These are phyloP conservation scores for Trichomonas tenax DNA, from an alignment of 208 protist species.

Conservation along the genomic window DNA sequence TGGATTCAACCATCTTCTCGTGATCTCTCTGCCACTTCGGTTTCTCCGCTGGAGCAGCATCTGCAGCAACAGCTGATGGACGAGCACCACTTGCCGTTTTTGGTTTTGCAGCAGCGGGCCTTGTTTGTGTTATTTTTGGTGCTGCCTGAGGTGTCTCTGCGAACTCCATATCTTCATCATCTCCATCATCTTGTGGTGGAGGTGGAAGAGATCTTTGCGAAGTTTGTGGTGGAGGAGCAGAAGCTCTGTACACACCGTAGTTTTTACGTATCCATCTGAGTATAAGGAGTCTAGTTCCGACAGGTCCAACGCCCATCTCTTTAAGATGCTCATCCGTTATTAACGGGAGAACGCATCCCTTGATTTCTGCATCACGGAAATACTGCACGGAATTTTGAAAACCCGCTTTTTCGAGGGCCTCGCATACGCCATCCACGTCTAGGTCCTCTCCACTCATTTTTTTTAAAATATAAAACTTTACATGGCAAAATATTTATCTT, in stretches of 20 bases:
- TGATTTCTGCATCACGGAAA: background rate
- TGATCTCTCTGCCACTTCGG: conserved; percentile 7
- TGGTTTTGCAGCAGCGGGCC: background rate
- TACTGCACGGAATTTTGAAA: background rate
- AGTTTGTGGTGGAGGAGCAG: background rate
- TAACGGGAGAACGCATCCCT: background rate
- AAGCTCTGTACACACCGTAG: background rate
- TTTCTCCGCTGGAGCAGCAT: background rate
- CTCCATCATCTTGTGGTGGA: background rate
- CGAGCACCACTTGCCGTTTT: background rate
- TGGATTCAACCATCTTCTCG: background rate
- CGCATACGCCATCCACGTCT: background rate
- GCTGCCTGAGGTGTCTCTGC: background rate
- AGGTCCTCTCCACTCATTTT: background rate
- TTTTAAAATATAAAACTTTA: background rate
- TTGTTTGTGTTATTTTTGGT: background rate
- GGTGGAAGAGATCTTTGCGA: background rate
- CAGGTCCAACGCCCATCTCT: background rate
- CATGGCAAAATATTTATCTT: no score
- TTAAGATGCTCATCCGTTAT: conserved; percentile 1
- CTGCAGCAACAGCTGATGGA: background rate
- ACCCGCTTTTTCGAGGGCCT: background rate
- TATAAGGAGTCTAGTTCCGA: background rate
- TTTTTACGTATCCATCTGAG: background rate
- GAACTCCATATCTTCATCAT: background rate